These are phyloP conservation scores for Massarina eburnea DNA, from an alignment of 2,329 filamentous ascomycete species.

Conservation along the genomic window DNA sequence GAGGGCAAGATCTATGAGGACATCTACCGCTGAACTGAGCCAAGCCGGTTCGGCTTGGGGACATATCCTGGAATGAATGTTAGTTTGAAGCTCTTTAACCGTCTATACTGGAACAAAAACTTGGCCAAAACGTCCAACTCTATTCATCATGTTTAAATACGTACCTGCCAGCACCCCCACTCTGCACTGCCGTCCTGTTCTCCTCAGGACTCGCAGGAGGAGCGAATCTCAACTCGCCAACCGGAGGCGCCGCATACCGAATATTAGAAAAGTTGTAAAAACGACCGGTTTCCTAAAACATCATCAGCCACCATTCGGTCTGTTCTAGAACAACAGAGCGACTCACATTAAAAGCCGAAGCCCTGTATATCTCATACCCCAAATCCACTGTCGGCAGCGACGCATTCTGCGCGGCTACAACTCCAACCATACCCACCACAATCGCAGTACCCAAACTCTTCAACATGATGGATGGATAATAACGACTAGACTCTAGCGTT, in stretches of 20 bases:
- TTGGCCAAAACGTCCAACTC: no score
- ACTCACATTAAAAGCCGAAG: conserved; percentile 48
- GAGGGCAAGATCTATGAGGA: conserved; percentile 34
- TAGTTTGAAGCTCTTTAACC: not conserved
- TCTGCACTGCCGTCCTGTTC: conserved; percentile 51
- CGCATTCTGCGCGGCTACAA: conserved; percentile 26
- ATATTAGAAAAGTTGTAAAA: conserved; percentile 61
- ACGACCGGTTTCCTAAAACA: conserved; percentile 36
- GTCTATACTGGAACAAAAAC: no score
- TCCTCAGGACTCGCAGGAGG: conserved; percentile 48
- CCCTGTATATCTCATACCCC: conserved; percentile 56
- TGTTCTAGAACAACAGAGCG: not conserved
- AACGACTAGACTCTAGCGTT: no score
- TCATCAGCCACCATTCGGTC: conserved; percentile 10
- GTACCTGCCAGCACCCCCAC: conserved; percentile 41
- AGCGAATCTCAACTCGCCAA: conserved; percentile 54
- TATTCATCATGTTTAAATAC: conserved; percentile 8
- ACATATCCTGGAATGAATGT: conserved; percentile 25
- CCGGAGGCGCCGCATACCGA: conserved; percentile 57
- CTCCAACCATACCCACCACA: conserved; percentile 22
- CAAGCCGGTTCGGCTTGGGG: conserved; percentile 48
- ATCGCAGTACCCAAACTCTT: conserved; percentile 18
- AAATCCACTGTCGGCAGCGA: conserved; percentile 53
- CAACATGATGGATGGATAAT: conserved; percentile 19
- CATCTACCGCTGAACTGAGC: conserved; percentile 38